A percentile compares a stretch with the other conserved stretches of the same genome.
These are phyloP conservation scores for Amphirosellinia nigrospora DNA, from an alignment of 495 filamentous ascomycete genomes.

Conservation along the genomic window DNA sequence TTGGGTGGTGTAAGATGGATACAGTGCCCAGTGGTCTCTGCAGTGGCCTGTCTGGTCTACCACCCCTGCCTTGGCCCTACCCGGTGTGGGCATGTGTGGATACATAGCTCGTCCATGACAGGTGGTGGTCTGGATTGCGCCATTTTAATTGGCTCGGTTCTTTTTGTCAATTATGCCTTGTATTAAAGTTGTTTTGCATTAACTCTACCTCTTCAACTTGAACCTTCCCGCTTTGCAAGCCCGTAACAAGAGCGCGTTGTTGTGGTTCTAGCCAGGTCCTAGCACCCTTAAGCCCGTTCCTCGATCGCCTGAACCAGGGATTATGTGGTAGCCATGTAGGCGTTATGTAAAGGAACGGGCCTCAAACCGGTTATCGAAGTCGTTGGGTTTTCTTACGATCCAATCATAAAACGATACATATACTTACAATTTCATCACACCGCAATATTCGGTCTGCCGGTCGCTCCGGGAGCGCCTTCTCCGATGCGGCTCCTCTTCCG, in stretches of 20 bases:
- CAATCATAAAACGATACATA: neutral
- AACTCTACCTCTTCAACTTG: neutral
- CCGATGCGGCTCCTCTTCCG: neutral
- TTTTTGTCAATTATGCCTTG: neutral
- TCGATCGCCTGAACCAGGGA: neutral
- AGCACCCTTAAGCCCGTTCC: too few species aligned
- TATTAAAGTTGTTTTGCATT: neutral
- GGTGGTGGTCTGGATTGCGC: neutral
- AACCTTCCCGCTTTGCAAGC: too few species aligned
- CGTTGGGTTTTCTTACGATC: neutral
- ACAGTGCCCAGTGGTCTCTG: too few species aligned
- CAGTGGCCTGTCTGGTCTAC: too few species aligned
- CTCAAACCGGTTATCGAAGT: neutral
- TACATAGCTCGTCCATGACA: neutral
- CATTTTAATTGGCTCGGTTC: neutral
- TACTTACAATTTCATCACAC: too few species aligned
- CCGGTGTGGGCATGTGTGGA: slow-evolving; percentile 9
- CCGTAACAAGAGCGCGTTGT: too few species aligned
- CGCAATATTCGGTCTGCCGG: too few species aligned
- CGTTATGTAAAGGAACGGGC: neutral
- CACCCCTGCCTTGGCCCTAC: slow-evolving; percentile 12
- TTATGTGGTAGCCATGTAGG: neutral
- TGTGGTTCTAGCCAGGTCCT: too few species aligned
- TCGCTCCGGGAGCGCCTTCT: too few species aligned
- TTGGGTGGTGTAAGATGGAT: too few species aligned